Percentiles rank a stretch among this genome's conserved stretches.
Conservation (phyloP, 768 basidiomycete genomes). For the Sistotremastrum niveocremeum region DNA sequence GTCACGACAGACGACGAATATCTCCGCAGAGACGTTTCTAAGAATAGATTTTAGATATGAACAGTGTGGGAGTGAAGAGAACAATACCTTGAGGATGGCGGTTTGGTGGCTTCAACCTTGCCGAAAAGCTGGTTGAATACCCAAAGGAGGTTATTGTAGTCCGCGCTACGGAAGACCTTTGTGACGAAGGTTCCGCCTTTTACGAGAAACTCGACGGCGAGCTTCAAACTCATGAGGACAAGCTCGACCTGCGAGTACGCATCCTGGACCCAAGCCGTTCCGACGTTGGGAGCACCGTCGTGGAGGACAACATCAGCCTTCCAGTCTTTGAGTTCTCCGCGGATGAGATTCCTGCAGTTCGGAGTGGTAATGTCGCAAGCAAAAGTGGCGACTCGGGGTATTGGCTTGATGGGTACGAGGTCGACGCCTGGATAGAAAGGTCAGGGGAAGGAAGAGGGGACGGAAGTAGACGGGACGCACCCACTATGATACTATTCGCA, state of each 20-base stretch:
- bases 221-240: slow-evolving; percentile 87
- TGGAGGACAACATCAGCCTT: slow-evolving; percentile 97
- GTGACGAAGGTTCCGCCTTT: slow-evolving; percentile 96
- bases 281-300: slow-evolving; percentile 98
- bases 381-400: slow-evolving; percentile 86
- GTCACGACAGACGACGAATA: slow-evolving; percentile 95
- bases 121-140: slow-evolving; percentile 94
- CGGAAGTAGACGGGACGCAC: slow-evolving; percentile 27
- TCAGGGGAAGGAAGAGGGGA: slow-evolving; percentile 5
- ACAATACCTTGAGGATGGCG: slow-evolving; percentile 83
- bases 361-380: slow-evolving; percentile 89
- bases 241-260: slow-evolving; percentile 95
- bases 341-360: slow-evolving; percentile 77
- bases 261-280: slow-evolving; percentile 98
- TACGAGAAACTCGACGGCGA: slow-evolving; percentile 86
- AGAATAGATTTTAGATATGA: background rate
- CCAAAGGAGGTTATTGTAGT: slow-evolving; percentile 98
- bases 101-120: slow-evolving; percentile 97
- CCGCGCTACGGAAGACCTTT: slow-evolving; percentile 95
- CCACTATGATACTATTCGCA: slow-evolving; percentile 79
- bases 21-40: slow-evolving; percentile 98
- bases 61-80: background rate
- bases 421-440: slow-evolving; percentile 61
- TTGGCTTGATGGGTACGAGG: slow-evolving; percentile 89
- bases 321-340: slow-evolving; percentile 91